Evolutionary conservation across 2,329 filamentous ascomycete genomes (phyloP).

Genomic region (Colletotrichum higginsianum): DNA sequence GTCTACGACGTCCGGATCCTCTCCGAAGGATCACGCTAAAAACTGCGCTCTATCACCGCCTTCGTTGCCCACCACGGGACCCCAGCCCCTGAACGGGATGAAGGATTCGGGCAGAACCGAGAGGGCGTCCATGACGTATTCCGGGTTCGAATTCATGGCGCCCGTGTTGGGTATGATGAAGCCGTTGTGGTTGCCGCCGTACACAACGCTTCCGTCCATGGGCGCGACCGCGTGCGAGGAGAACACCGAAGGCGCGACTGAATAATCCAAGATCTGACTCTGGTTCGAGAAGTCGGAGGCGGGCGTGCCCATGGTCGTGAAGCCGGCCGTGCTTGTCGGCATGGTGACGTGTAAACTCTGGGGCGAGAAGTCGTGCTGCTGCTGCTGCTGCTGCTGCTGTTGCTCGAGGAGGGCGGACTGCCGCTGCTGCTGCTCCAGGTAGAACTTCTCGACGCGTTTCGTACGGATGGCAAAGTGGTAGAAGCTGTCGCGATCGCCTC

Average conservation of each 20-base stretch:
- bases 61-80: neutral
- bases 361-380: slow-evolving; percentile 10
- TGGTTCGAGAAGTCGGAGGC: slow-evolving; percentile 8
- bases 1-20: neutral
- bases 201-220: neutral
- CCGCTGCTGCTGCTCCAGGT: slow-evolving; percentile 7
- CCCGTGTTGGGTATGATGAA: neutral
- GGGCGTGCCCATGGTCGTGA: slow-evolving; percentile 10
- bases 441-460: slow-evolving; percentile 39
- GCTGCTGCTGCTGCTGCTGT: slow-evolving; percentile 9
- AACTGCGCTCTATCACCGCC: slow-evolving; percentile 13
- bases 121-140: slow-evolving; percentile 8
- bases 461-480: slow-evolving; percentile 44
- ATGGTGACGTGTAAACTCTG: neutral
- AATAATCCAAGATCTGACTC: slow-evolving; percentile 2
- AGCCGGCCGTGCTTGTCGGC: neutral
- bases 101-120: slow-evolving; percentile 25
- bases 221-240: slow-evolving; percentile 3
- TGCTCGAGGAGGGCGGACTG: slow-evolving; percentile 25
- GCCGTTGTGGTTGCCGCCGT: neutral
- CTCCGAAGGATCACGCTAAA: slow-evolving; percentile 9
- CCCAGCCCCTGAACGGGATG: slow-evolving; percentile 35
- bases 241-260: slow-evolving; percentile 11
- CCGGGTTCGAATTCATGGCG: neutral
- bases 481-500: slow-evolving; percentile 46